Base-by-base conservation (phyloP, 1,284 basidiomycete genomes). In the Cerrena zonata region DNA sequence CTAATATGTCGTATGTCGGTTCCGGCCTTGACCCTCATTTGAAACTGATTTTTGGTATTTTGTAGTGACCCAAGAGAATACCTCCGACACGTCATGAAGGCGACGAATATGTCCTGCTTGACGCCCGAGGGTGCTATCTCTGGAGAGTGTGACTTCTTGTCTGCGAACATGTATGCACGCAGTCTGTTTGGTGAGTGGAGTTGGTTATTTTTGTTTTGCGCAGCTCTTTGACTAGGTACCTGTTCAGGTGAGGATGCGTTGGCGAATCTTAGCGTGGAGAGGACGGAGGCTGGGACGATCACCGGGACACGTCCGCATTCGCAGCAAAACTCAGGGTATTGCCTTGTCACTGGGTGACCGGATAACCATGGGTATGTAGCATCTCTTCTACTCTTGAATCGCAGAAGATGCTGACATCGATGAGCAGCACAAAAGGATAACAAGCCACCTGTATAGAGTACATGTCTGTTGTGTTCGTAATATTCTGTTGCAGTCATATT, bases 101-200 rank as follows among this genome's bases (percentile, higher is more conserved):
- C 86, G 25, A 96, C 93, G 24, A 95, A 97, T 71, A 97, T 97
- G 94, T 84, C 91, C 11, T 94, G 92, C 62, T 77, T 96, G n/a
- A 97, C 94, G 11, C 91, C 93, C 2, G 92, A 95, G 56, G 92
- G 91, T 12, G 90, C 91, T 1, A 77, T 92, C 27, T 90, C 88
- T 0, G 92, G 93, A 43, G 91, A 94, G 54, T 96, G 93, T 65
- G 89, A 92, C 67, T 96, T 95, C 82, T 73, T 96, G 38, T 90
- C 87, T 2, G 93, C 92, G 41, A 97, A 96, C 69, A 82, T 96
- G 75, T 95, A 94, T 69, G 94, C 94, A 24, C 80, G 89, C 54
- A 89, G 86, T 67, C 66, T 95, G 57, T 97, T 97, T 60, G 93
- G 91, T 81, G 50, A 61, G 81, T 70, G 49, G 26, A 45, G 7